Evolutionary conservation across 768 basidiomycete species (phyloP).

Genomic region (Holtermannia corniformis): DNA sequence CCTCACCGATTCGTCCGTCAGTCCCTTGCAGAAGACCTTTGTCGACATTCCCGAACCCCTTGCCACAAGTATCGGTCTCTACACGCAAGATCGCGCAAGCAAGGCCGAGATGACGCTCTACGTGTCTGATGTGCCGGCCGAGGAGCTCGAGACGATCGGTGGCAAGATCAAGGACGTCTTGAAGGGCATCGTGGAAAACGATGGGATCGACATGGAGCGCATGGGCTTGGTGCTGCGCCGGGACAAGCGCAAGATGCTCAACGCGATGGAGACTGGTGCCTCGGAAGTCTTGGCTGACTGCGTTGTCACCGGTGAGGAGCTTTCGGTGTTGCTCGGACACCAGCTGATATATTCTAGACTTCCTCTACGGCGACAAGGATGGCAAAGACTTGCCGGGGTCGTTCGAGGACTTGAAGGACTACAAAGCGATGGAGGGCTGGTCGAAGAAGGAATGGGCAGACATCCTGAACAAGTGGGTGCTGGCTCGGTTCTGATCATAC

Average conservation of each 20-base stretch:
- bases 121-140: conserved; percentile 72
- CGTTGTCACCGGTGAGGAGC: conserved; percentile 33
- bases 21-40: conserved; percentile 61
- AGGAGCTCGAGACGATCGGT: conserved; percentile 64
- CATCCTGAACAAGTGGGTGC: conserved; percentile 60
- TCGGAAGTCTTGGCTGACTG: conserved; percentile 25
- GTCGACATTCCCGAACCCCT: conserved; percentile 82
- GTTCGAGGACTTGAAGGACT: conserved; percentile 71
- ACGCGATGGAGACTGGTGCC: conserved; percentile 34
- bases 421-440: conserved; percentile 60
- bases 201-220: conserved; percentile 80
- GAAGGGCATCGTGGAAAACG: conserved; percentile 51
- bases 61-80: conserved; percentile 71
- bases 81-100: conserved; percentile 64
- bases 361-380: conserved; percentile 72
- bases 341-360: conserved; percentile 49
- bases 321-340: neutral
- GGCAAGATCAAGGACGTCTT: conserved; percentile 60
- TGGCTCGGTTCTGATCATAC: neutral
- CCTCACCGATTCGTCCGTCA: conserved; percentile 56
- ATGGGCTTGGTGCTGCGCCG: conserved; percentile 78
- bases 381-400: conserved; percentile 65
- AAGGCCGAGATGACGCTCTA: conserved; percentile 65
- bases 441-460: conserved; percentile 63
- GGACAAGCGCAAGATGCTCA: conserved; percentile 67